These are phyloP conservation scores for Styphnolobium japonicum DNA, from an alignment of 306 rosid species.

Conservation along the genomic window DNA sequence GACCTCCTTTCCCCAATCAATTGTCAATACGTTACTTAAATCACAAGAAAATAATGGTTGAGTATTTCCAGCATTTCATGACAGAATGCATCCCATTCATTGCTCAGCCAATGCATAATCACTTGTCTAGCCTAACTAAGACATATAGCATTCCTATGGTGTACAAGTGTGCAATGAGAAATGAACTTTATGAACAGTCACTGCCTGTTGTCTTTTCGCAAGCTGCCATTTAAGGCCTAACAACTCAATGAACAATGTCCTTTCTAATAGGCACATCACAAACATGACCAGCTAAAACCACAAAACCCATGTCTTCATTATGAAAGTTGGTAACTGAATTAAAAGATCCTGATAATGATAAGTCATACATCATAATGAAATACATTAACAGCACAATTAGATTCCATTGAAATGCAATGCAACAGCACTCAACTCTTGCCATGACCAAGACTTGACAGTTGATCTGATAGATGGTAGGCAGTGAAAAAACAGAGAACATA, in stretches of 20 bases:
- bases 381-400: background rate
- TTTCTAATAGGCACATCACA: conserved; percentile 60
- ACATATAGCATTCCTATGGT: background rate
- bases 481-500: background rate
- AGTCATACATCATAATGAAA: conserved; percentile 38
- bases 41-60: background rate
- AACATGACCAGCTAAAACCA: conserved; percentile 65
- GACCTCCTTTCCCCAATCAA: background rate
- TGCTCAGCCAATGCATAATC: background rate
- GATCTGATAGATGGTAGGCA: background rate
- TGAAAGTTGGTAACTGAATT: conserved; percentile 64
- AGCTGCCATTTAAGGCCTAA: conserved; percentile 62
- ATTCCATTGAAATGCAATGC: background rate
- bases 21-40: background rate
- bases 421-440: background rate
- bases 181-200: background rate
- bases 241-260: conserved; percentile 60
- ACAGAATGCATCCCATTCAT: background rate
- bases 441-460: background rate
- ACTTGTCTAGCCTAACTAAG: too few species aligned
- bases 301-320: conserved; percentile 62
- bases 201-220: conserved; percentile 56
- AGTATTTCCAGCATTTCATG: background rate
- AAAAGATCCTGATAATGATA: conserved; percentile 58
- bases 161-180: background rate